Conservation (phyloP, 495 filamentous ascomycete species). For the Rostrohypoxylon terebratum region DNA sequence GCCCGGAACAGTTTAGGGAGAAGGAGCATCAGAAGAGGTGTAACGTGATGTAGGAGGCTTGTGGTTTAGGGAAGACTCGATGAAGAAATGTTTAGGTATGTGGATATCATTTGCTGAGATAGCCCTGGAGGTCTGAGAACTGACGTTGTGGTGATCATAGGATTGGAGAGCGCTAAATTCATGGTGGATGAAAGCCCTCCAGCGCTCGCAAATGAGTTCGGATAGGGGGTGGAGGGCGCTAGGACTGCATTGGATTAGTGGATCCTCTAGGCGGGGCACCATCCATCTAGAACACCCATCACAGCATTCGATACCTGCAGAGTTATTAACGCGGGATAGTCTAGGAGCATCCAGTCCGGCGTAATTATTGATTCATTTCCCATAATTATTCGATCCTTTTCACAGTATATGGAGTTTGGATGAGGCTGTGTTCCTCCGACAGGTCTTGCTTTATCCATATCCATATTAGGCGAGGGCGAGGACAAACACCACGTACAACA, state of each 20-base stretch:
- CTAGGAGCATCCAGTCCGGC: neutral
- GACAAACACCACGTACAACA: neutral
- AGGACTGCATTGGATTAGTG: neutral
- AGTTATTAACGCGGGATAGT: neutral
- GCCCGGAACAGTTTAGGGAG: neutral
- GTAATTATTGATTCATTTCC: neutral
- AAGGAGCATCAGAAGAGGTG: neutral
- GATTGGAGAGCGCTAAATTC: neutral
- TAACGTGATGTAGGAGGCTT: neutral
- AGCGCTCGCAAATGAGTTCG: too few relatives aligned
- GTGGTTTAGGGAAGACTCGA: neutral
- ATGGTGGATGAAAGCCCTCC: neutral
- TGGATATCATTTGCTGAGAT: neutral
- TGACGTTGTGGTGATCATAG: neutral
- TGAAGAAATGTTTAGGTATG: neutral
- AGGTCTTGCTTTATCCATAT: neutral
- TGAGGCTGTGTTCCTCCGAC: neutral
- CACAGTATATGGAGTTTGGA: neutral
- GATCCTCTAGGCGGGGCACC: neutral
- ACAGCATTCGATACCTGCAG: neutral
- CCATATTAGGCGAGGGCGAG: neutral
- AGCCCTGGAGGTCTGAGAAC: neutral
- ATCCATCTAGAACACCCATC: neutral
- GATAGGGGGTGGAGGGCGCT: neutral
- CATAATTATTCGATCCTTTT: neutral